A percentile compares a stretch with the other conserved stretches of the same genome.
These are phyloP conservation scores for Coemansia sp. DNA, from an alignment of 192 early-diverging fungal species.

Conservation along the genomic window DNA sequence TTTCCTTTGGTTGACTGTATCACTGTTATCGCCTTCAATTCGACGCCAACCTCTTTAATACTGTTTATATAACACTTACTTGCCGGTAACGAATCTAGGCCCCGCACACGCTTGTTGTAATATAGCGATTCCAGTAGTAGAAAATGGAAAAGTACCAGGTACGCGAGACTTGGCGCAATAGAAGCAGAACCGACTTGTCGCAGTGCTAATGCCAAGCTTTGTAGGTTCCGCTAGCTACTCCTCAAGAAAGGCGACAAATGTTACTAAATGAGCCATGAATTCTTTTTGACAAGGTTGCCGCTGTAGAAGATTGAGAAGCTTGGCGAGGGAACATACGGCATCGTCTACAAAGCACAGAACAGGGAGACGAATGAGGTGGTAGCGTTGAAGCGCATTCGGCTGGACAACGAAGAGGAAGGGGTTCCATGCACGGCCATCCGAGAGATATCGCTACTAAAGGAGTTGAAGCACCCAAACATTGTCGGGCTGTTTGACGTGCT, in stretches of 20 bases:
- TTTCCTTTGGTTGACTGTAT: too few relatives aligned
- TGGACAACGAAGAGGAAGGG: slow-evolving; percentile 89
- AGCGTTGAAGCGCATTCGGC: slow-evolving; percentile 90
- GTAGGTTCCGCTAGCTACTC: too few relatives aligned
- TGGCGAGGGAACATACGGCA: slow-evolving; percentile 97
- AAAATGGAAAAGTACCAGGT: slow-evolving; percentile 69
- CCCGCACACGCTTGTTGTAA: slow-evolving; percentile 9
- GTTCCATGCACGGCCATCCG: slow-evolving; percentile 77
- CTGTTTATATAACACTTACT: background rate
- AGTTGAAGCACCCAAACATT: slow-evolving; percentile 76
- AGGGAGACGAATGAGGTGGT: slow-evolving; percentile 94
- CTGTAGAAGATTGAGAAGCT: slow-evolving; percentile 96
- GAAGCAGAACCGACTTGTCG: too few relatives aligned
- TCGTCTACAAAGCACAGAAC: slow-evolving; percentile 99
- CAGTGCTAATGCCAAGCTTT: too few relatives aligned
- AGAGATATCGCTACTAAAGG: slow-evolving; percentile 79
- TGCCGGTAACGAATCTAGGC: background rate
- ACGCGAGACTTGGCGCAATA: slow-evolving; percentile 1
- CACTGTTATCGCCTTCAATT: too few relatives aligned
- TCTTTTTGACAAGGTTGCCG: too few relatives aligned
- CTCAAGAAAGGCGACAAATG: too few relatives aligned
- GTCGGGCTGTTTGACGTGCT: slow-evolving; percentile 90
- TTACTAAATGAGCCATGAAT: too few relatives aligned
- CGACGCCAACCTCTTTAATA: background rate
- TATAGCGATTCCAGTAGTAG: background rate